These are phyloP conservation scores for Calonectria ilicicola DNA, from an alignment of 2,329 filamentous ascomycete genomes.

Conservation along the genomic window DNA sequence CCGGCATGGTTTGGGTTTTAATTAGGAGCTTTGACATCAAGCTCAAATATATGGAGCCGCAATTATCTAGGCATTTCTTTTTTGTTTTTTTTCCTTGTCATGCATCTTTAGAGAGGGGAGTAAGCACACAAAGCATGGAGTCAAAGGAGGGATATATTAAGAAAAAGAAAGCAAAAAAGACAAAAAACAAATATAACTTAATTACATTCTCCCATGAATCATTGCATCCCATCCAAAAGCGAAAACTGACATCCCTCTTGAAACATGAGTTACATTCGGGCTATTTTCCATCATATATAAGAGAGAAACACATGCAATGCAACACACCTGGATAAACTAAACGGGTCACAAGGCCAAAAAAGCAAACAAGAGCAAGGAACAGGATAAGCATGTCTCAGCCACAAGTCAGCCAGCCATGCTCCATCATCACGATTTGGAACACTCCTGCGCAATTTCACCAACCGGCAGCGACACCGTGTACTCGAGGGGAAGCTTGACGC, in stretches of 20 bases:
- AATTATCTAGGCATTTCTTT: too few species aligned
- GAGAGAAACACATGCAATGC: neutral
- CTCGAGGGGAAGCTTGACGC: conserved; percentile 68
- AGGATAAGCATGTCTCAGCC: neutral
- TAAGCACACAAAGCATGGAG: neutral
- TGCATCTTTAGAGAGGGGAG: neutral
- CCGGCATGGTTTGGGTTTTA: neutral
- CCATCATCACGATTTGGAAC: conserved; percentile 7
- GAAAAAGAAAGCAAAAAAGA: too few species aligned
- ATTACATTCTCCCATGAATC: neutral
- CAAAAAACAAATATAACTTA: neutral
- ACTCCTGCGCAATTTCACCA: conserved; percentile 53
- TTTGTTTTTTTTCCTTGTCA: neutral
- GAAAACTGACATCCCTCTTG: neutral
- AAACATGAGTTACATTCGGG: neutral
- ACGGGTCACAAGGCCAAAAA: neutral
- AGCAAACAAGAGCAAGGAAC: neutral
- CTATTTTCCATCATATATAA: neutral
- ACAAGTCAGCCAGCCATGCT: neutral
- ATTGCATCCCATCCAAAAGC: neutral
- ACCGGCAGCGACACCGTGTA: conserved; percentile 70
- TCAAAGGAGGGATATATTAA: neutral
- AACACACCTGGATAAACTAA: neutral
- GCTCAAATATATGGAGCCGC: neutral
- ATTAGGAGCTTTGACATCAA: neutral